Conservation (phyloP, 2,329 filamentous ascomycete genomes). For the Sordariomycetes sp. region DNA sequence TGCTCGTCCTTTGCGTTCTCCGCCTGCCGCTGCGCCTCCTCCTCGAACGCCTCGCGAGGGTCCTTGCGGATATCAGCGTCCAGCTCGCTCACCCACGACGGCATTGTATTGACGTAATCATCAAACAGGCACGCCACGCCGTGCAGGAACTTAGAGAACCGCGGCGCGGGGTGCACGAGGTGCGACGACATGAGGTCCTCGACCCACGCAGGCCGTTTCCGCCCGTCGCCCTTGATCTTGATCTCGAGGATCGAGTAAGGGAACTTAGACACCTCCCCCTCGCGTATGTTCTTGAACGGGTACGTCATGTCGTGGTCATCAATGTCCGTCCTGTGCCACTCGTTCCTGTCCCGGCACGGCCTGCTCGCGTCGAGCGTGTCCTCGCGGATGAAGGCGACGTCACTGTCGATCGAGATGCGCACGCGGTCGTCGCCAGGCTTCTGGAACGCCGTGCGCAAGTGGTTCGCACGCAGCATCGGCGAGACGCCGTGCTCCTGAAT, state of each 20-base stretch:
- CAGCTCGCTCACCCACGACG: conserved; percentile 88
- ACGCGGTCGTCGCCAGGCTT: conserved; percentile 86
- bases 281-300: conserved; percentile 76
- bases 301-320: conserved; percentile 73
- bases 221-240: conserved; percentile 60
- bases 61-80: conserved; percentile 91
- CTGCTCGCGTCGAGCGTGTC: conserved; percentile 65
- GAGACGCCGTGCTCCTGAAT: conserved; percentile 65
- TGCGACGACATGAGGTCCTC: conserved; percentile 87
- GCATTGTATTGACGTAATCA: conserved; percentile 88
- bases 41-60: conserved; percentile 78
- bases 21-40: conserved; percentile 74
- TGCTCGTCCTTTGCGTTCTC: conserved; percentile 76
- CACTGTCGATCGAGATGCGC: conserved; percentile 83
- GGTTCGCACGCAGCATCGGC: conserved; percentile 82
- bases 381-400: conserved; percentile 75
- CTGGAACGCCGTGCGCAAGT: conserved; percentile 89
- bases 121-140: conserved; percentile 87
- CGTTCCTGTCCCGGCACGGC: conserved; percentile 76
- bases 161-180: conserved; percentile 75
- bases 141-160: conserved; percentile 95
- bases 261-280: conserved; percentile 83
- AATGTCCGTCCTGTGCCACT: conserved; percentile 88
- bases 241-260: conserved; percentile 87
- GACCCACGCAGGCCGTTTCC: conserved; percentile 72